phyloP scores from a whole-genome alignment of 306 rosid species.

The Luffa aegyptiaca region DNA sequence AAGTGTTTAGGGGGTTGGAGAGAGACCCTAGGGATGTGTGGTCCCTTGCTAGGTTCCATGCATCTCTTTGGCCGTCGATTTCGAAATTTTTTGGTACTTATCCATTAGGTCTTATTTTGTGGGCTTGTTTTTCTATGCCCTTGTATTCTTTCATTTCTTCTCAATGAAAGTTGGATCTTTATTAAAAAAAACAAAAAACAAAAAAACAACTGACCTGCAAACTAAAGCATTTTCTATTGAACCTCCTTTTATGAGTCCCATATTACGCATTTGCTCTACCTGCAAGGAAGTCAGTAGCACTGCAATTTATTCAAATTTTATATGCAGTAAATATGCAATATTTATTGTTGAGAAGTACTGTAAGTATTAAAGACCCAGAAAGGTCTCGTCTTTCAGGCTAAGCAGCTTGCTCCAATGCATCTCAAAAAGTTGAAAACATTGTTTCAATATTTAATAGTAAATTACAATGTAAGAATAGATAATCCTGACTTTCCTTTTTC shows the following conservation, averaged over 20 bases:
- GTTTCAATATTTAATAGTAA: neutral
- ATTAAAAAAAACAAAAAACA: too few species aligned
- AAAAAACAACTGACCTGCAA: conserved; percentile 33
- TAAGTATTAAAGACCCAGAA: neutral
- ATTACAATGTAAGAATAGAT: neutral
- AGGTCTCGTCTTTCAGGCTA: neutral
- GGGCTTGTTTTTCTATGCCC: too few species aligned
- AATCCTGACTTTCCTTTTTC: neutral
- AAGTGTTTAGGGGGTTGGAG: too few species aligned
- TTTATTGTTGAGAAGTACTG: neutral
- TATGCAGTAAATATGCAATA: neutral
- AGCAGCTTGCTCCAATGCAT: neutral
- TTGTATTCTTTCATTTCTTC: too few species aligned
- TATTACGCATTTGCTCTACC: conserved; percentile 67
- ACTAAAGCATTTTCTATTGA: conserved; percentile 70
- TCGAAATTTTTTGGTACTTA: too few species aligned
- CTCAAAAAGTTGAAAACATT: neutral
- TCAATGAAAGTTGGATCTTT: too few species aligned
- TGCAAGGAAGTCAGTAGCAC: conserved; percentile 17
- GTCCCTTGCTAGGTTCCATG: too few species aligned
- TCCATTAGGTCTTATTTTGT: too few species aligned
- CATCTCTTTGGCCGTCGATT: too few species aligned
- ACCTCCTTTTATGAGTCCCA: conserved; percentile 87
- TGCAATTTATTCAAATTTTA: neutral
- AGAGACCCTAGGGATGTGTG: too few species aligned